These are phyloP conservation scores for Ophiocytium majus DNA, from an alignment of 352 stramenopile species.

Conservation along the genomic window DNA sequence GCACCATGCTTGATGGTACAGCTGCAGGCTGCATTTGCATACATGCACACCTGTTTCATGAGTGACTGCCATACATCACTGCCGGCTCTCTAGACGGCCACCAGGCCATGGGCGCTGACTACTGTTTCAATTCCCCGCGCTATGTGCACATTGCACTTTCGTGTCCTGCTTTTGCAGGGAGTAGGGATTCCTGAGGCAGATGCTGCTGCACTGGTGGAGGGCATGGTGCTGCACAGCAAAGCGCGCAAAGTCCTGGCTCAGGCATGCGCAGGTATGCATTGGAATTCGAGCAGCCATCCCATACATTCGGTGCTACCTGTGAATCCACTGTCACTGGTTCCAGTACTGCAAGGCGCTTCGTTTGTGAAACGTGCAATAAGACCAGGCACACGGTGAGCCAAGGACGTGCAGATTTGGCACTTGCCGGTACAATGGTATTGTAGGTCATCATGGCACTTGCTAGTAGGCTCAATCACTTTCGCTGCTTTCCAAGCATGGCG, in stretches of 20 bases:
- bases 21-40: not conserved
- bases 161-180: not conserved
- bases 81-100: not conserved
- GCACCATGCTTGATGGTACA: not conserved
- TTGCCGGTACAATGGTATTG: not conserved
- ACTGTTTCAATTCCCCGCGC: not conserved
- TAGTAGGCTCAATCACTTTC: not conserved
- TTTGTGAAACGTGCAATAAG: not conserved
- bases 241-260: not conserved
- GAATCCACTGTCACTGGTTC: not conserved
- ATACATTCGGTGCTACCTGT: not conserved
- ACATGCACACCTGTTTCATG: not conserved
- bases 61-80: not conserved
- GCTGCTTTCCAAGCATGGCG: too few relatives aligned
- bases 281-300: not conserved
- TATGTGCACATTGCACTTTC: not conserved
- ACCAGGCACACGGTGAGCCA: not conserved
- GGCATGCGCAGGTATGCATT: not conserved
- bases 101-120: not conserved
- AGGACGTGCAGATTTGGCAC: not conserved
- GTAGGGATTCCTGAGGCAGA: not conserved
- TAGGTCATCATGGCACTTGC: not conserved
- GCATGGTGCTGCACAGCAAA: slow-evolving; percentile 6
- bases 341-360: not conserved
- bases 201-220: not conserved